Base-by-base conservation (phyloP, 768 basidiomycete species). In the Xanthoconium stramineum region DNA sequence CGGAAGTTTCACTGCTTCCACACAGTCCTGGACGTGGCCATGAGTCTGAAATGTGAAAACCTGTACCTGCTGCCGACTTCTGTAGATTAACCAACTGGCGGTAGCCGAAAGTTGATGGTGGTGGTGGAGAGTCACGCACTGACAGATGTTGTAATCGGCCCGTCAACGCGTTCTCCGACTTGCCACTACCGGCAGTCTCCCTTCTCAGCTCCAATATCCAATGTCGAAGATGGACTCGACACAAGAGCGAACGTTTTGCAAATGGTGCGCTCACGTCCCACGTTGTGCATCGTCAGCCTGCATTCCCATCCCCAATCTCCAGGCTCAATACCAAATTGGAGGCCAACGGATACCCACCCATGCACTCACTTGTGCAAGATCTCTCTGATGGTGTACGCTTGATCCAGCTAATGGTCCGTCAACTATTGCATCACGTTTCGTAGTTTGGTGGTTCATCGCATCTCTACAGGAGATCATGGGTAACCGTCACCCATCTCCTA, bases 301-400 rank as follows among this genome's bases (percentile, higher is more conserved):
- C 19, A 52, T 45, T 37, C 47, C 37, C 40, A 20, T 20, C 19
- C 35, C 37, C 46, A n/a, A 60, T 47, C 24, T 47, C 38, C 61
- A 98, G 96, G 97, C 78, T 98, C 56, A 99, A 98, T 66, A 92
- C 94, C 10, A 95, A 96, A 69, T 82, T 99, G 32, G 94, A 98
- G 68, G 77, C 83, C 5, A 81, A 89, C 60, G 88, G 87, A 56
- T 83, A 94, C 65, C 88, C 89, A 7, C 83, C 92, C 13, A 95
- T 99, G 91, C 79, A 78, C 11, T 93, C 94, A 48, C 81, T 99
- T 7, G 88, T 93, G 29, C 80, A 82, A 52, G 97, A 98, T 77
- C 83, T 98, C 50, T 92, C 89, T 6, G 95, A 98, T 75, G 97
- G 97, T 35, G 94, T 97, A 19, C 85, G 91, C 58, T 80, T 99